Evolutionary conservation across 768 basidiomycete species (phyloP), one percentile per base, ranked within the genome.

Genomic region (Bullera alba): DNA sequence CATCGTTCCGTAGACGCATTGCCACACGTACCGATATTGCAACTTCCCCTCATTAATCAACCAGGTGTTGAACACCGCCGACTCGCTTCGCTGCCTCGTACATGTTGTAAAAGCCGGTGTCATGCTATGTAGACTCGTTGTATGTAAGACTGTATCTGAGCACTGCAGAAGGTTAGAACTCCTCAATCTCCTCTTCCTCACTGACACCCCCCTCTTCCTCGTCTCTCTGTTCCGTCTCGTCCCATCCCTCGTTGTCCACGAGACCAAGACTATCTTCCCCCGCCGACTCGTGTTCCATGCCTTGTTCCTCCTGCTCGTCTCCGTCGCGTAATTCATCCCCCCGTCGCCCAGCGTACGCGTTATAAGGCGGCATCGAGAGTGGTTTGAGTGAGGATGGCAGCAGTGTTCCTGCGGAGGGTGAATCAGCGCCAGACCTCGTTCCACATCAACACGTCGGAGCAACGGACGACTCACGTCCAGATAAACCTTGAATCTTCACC

Each of bases 181-280:
- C 60, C 42, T 61, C 46, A 41, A 67, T 67, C 42, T 60, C 60
- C 41, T 67, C 65, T 26, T 58, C 63, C 26, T 52, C 38, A 50
- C 59, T 42, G 21, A 53, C 65, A 17, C 60, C 57, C 29, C 51
- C 51, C 23, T 53, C 48, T 21, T 35, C 44, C 25, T 25, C 36
- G 17, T 34, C 38, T 3, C 29, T 26, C 15, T 46, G n/a, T 16
- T 43, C 43, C 12, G 43, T 53, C 19, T 58, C 53, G 39, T 62
- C 65, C 65, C 62, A 67, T 2, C 46, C 49, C 46, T 22, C 60
- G 3, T 38, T 54, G 15, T 29, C 30, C 4, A 22, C 16, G 3
- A 32, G 50, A 16, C 55, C 58, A 6, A 43, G 42, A 10, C 57
- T 52, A 2, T 54, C 51, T 1, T 60, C 37, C 17, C 35, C 48